These are phyloP conservation scores for Aspergillus novoparasiticus DNA, from an alignment of 2,329 filamentous ascomycete genomes.

Conservation along the genomic window DNA sequence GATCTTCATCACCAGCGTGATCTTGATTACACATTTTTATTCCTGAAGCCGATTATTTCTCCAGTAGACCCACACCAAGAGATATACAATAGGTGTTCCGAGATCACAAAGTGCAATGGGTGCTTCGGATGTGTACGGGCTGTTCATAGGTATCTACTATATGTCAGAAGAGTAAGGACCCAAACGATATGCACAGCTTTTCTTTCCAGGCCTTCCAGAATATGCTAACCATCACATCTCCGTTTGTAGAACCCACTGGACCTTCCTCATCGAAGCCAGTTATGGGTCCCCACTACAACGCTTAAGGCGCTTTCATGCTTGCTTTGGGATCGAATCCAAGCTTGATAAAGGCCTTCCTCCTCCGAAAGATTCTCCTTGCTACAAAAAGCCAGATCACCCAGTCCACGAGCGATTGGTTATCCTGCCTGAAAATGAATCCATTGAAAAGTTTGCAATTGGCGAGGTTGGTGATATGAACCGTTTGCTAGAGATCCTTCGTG, in stretches of 20 bases:
- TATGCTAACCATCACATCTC: neutral
- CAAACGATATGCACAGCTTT: neutral
- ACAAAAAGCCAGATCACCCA: neutral
- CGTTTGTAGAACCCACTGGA: neutral
- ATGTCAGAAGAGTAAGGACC: neutral
- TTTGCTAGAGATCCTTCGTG: neutral
- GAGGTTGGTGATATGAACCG: neutral
- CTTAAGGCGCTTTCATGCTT: neutral
- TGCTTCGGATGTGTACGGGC: rapidly evolving
- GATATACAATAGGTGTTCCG: neutral
- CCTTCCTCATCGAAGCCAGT: neutral
- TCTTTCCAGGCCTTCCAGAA: neutral
- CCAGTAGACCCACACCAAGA: neutral
- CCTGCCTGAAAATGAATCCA: neutral
- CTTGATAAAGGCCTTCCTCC: neutral
- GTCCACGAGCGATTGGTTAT: neutral
- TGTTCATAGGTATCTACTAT: neutral
- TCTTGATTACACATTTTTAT: neutral
- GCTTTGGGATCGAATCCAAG: neutral
- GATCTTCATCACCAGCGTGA: neutral
- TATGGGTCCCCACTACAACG: neutral
- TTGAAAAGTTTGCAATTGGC: neutral
- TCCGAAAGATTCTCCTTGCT: neutral
- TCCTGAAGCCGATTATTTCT: neutral
- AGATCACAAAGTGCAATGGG: neutral